Conservation (phyloP, 2,329 filamentous ascomycete species). For the Botrytis elliptica region DNA sequence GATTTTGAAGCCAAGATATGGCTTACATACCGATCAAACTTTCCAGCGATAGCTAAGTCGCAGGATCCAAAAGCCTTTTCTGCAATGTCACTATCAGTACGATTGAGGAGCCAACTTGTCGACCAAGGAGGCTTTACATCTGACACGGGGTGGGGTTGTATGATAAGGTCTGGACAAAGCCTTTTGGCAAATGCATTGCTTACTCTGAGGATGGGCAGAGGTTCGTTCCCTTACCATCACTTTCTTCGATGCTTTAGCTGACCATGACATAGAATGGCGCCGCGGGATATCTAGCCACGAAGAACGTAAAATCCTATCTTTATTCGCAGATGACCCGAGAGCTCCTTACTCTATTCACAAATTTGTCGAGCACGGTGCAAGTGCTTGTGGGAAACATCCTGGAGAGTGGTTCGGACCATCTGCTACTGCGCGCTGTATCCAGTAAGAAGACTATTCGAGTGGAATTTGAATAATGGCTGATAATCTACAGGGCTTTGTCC, state of each 20-base stretch:
- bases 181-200: slow-evolving; percentile 83
- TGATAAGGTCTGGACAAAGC: slow-evolving; percentile 96
- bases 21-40: slow-evolving; percentile 94
- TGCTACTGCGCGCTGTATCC: slow-evolving; percentile 88
- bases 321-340: slow-evolving; percentile 83
- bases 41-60: slow-evolving; percentile 77
- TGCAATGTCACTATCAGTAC: slow-evolving; percentile 78
- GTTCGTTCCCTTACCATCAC: slow-evolving; percentile 45
- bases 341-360: slow-evolving; percentile 94
- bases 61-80: slow-evolving; percentile 68
- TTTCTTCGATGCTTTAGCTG: not conserved
- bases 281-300: slow-evolving; percentile 55
- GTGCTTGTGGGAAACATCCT: slow-evolving; percentile 87
- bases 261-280: slow-evolving; percentile 66
- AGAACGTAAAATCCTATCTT: slow-evolving; percentile 69
- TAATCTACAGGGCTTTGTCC: slow-evolving; percentile 63
- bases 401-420: slow-evolving; percentile 99
- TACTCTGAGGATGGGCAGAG: slow-evolving; percentile 72
- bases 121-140: slow-evolving; percentile 83
- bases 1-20: slow-evolving; percentile 93
- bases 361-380: slow-evolving; percentile 85
- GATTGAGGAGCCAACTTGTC: slow-evolving; percentile 74
- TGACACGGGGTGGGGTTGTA: slow-evolving; percentile 96
- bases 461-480: slow-evolving; percentile 22
- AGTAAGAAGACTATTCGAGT: slow-evolving; percentile 55